These are phyloP conservation scores for Viridothelium virens DNA, from an alignment of 495 filamentous ascomycete genomes.

Conservation along the genomic window DNA sequence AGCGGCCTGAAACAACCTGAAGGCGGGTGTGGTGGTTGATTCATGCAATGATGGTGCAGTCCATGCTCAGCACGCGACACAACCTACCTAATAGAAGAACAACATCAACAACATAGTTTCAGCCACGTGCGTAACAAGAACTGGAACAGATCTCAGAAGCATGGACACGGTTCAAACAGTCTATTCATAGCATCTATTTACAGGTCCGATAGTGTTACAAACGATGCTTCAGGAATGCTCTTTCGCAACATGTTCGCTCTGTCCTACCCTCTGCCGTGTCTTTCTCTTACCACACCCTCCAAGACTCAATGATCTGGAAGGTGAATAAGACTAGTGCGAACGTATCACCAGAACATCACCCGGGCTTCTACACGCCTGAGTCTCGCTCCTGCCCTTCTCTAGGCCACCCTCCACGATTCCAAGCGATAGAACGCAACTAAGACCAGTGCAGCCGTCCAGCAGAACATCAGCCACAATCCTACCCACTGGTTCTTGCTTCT, in stretches of 20 bases:
- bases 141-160: neutral
- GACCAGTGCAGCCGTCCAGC: neutral
- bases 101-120: neutral
- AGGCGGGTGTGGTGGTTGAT: too few species aligned
- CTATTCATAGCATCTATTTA: slow-evolving; percentile 9
- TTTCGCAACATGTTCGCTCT: too few species aligned
- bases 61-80: too few species aligned
- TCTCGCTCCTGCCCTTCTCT: too few species aligned
- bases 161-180: neutral
- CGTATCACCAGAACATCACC: too few species aligned
- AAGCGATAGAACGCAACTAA: too few species aligned
- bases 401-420: too few species aligned
- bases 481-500: neutral
- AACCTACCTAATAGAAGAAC: neutral
- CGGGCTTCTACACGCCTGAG: too few species aligned
- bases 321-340: too few species aligned
- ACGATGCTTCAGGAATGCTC: neutral
- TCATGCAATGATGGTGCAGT: too few species aligned
- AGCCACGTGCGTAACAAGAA: neutral
- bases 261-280: too few species aligned
- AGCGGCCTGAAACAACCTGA: too few species aligned
- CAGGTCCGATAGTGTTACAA: neutral
- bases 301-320: neutral
- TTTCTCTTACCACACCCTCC: neutral
- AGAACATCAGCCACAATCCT: neutral